phyloP scores from a whole-genome alignment of 108 stramenopile genomes.

The Cyclotella choctawhatcheeana region DNA sequence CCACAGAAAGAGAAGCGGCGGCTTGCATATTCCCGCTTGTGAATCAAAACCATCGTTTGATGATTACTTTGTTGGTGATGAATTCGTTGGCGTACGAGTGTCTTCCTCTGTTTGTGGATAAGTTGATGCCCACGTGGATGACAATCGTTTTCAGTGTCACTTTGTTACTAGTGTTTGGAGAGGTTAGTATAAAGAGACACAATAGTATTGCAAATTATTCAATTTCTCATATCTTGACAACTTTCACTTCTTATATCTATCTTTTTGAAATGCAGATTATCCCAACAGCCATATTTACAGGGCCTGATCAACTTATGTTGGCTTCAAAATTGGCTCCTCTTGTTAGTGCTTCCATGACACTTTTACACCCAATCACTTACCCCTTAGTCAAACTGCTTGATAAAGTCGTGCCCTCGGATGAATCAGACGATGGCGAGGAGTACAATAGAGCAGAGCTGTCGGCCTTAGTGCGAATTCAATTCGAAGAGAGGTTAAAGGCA shows the following conservation, averaged over 20 bases:
- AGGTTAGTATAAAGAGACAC: slow-evolving; percentile 47
- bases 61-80: slow-evolving; percentile 89
- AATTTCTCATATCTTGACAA: not conserved
- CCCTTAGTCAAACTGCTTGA: slow-evolving; percentile 84
- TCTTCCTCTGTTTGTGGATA: slow-evolving; percentile 89
- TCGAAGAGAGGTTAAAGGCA: slow-evolving; percentile 72
- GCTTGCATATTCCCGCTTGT: slow-evolving; percentile 55
- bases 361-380: slow-evolving; percentile 82
- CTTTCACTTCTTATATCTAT: slow-evolving; percentile 27
- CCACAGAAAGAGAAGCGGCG: slow-evolving; percentile 50
- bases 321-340: slow-evolving; percentile 72
- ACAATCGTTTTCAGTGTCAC: slow-evolving; percentile 87
- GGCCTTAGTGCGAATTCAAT: slow-evolving; percentile 81
- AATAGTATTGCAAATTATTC: slow-evolving; percentile 12
- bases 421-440: slow-evolving; percentile 53
- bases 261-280: slow-evolving; percentile 62
- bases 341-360: slow-evolving; percentile 59
- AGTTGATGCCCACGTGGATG: slow-evolving; percentile 78
- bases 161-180: slow-evolving; percentile 85
- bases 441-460: slow-evolving; percentile 70
- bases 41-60: slow-evolving; percentile 77
- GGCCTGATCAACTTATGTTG: slow-evolving; percentile 79
- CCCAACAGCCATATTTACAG: slow-evolving; percentile 87
- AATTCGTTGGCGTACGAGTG: slow-evolving; percentile 90
- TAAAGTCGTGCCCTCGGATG: slow-evolving; percentile 53